Conservation (phyloP, 208 protist species). For the Leishmania aethiopica region DNA sequence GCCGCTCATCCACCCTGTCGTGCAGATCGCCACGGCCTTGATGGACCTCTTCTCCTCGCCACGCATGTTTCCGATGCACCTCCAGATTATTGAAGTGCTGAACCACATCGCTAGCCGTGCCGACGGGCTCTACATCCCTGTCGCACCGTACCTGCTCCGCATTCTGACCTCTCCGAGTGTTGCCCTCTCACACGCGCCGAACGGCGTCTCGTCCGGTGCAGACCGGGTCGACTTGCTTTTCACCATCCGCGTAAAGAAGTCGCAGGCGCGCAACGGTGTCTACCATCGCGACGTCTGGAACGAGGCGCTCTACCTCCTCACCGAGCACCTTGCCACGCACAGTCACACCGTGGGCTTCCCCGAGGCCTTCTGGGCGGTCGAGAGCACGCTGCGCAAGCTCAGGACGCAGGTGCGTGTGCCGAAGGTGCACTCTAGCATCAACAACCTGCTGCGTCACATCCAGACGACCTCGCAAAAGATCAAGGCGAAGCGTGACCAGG, state of each 20-base stretch:
- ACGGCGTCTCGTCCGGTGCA: slow-evolving; percentile 34
- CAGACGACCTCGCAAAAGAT: slow-evolving; percentile 69
- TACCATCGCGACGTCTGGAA: slow-evolving; percentile 83
- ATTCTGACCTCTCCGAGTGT: slow-evolving; percentile 90
- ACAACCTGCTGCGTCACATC: slow-evolving; percentile 77
- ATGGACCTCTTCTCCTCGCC: slow-evolving; percentile 93
- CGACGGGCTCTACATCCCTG: slow-evolving; percentile 93
- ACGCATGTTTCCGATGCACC: slow-evolving; percentile 95
- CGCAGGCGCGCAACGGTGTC: slow-evolving; percentile 63
- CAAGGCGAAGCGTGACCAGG: slow-evolving; percentile 69
- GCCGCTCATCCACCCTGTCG: slow-evolving; percentile 93
- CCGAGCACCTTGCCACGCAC: slow-evolving; percentile 87
- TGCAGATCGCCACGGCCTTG: slow-evolving; percentile 88
- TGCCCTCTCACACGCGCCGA: slow-evolving; percentile 45
- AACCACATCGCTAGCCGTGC: slow-evolving; percentile 88
- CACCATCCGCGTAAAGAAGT: slow-evolving; percentile 92
- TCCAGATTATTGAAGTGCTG: slow-evolving; percentile 93
- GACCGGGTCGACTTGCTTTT: slow-evolving; percentile 81
- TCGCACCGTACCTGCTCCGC: slow-evolving; percentile 92
- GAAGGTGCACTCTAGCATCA: slow-evolving; percentile 79
- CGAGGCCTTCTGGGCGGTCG: slow-evolving; percentile 91
- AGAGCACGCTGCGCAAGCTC: slow-evolving; percentile 86
- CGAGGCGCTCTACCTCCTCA: slow-evolving; percentile 87
- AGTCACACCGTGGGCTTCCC: slow-evolving; percentile 92
- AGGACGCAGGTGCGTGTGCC: slow-evolving; percentile 82